phyloP scores from a whole-genome alignment of 768 basidiomycete species.

The Agrocybe pediades region DNA sequence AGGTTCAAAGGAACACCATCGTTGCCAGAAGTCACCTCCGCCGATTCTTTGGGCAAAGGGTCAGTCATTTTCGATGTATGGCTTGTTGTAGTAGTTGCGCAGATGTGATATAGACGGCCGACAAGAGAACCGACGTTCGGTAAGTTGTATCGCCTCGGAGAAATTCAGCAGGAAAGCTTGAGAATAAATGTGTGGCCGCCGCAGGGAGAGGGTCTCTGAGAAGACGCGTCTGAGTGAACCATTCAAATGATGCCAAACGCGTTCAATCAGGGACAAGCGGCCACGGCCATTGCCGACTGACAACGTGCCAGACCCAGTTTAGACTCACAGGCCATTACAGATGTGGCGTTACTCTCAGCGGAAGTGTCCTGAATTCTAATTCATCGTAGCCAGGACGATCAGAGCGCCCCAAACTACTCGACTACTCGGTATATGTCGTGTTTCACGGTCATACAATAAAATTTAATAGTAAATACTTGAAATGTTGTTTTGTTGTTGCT shows the following conservation, averaged over 20 bases:
- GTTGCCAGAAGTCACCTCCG: conserved; percentile 24
- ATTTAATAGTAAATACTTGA: background rate
- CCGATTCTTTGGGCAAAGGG: conserved; percentile 8
- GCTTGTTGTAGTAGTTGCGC: background rate
- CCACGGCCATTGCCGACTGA: background rate
- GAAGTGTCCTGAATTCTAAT: no score
- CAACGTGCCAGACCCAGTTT: no score
- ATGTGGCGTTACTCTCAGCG: no score
- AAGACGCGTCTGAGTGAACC: background rate
- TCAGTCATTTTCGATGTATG: conserved; percentile 11
- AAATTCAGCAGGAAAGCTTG: background rate
- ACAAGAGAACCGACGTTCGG: background rate
- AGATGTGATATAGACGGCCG: background rate
- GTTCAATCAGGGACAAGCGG: background rate
- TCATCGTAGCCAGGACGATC: no score
- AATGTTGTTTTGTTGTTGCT: background rate
- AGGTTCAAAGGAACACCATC: conserved; percentile 45
- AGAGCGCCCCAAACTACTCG: no score
- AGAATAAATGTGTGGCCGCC: background rate
- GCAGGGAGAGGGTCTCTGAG: background rate
- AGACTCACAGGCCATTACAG: no score
- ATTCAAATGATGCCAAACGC: background rate
- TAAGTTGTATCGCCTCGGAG: background rate
- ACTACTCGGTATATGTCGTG: background rate
- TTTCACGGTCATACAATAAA: background rate